Base-by-base conservation (phyloP, 73 alveolate genomes). In the Symbiodinium pilosum region DNA sequence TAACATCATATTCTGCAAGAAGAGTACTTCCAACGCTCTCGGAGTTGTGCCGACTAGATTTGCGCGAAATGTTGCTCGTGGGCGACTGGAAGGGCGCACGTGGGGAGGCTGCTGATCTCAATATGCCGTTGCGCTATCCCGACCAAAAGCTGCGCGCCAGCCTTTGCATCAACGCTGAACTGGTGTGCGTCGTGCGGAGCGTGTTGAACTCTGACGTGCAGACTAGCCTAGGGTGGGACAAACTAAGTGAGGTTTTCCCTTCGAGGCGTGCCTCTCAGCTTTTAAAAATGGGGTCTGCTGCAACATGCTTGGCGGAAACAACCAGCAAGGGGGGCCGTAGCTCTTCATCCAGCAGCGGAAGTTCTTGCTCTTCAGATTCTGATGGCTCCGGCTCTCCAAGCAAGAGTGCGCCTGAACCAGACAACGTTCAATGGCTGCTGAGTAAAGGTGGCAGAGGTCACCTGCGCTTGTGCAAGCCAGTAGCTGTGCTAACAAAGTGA, bases 381-480 rank as follows among this genome's bases (percentile, higher is more conserved):
- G 64, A 47, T 47, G 64, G 64, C n/a, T n/a, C n/a, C n/a, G n/a
- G n/a, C n/a, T n/a, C n/a, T n/a, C n/a, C n/a, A n/a, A n/a, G n/a
- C n/a, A n/a, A n/a, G n/a, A n/a, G n/a, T n/a, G n/a, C n/a, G n/a
- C n/a, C n/a, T 11, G 64, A 47, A 11, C 64, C 64, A 16, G 16
- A 16, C 16, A 41, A 83, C 2, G 36, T 83, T 4, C 91, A 83
- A 42, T 83, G 91, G 91, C 43, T 83, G 43, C 32, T 83, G 24
- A 83, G 91, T 69, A 83, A 83, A 41, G 91, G 91, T 8, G 42
- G 91, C 91, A 47, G 26, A 83, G 91, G 91, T 42, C 91, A 83
- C 26, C 43, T 83, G 71, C 91, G 42, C 30, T 2, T 83, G 30
- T 83, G 91, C 71, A 83, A 41, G 91, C 88, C 88, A 38, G 8